Base-by-base conservation (phyloP, 306 rosid genomes). In the Pachyrhizus erosus region DNA sequence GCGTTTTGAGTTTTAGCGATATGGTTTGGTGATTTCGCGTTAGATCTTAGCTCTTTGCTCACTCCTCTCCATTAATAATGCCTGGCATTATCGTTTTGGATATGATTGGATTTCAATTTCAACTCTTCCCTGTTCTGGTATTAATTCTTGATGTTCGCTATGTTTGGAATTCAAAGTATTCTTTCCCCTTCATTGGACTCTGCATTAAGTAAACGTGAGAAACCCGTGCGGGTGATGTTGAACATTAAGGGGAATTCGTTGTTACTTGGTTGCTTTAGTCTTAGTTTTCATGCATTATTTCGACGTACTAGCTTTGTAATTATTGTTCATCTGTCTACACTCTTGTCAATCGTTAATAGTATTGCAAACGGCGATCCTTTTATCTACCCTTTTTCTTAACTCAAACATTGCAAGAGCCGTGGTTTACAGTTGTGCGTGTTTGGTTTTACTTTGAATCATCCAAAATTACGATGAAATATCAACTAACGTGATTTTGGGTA, bases 41-140 rank as follows among this genome's bases (percentile, higher is more conserved):
- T 40, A 74, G 83, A 88, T 86, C 89, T 81, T 55, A 51, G 39
- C 67, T 27, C 11, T 80, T 79, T 60, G 8, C 37, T 62, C 69
- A 24, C 58, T 52, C 24, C 9, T 46, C 43, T 66, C 52, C 76
- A 20, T 76, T 73, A 69, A 2, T 24, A 26, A 62, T n/a, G 48
- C 23, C 73, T 79, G 11, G 0, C 52, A 69, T 39, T 83, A 5
- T 39, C 21, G n/a, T 45, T 17, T 17, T 37, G 14, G n/a, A 3
- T 60, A 2, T 79, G 2, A 20, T 18, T 54, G 33, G 9, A 61
- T 62, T 76, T 79, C 73, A 27, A 49, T 83, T 83, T 80, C 74
- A 45, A 37, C 18, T 83, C 18, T 52, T 75, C 5, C 18, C 2
- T 66, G 15, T 70, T 74, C 20, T 21, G 39, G 17, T 17, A 39